These are phyloP conservation scores for Cerioporus squamosus DNA, from an alignment of 1,284 basidiomycete species.

Conservation along the genomic window DNA sequence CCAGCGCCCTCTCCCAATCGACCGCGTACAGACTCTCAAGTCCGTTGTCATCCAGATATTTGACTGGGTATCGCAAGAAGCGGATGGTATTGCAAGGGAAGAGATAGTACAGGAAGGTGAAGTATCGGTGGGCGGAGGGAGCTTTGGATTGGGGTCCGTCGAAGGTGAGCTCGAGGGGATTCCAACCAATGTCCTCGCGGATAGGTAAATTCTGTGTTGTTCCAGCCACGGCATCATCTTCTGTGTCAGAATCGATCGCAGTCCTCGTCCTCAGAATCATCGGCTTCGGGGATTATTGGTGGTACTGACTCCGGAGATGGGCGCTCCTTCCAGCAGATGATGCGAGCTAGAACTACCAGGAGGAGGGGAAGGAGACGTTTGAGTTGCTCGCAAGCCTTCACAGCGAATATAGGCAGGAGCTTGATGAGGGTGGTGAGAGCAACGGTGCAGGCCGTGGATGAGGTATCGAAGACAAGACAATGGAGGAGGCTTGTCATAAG, in stretches of 20 bases:
- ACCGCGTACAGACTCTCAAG: constrained; percentile 60
- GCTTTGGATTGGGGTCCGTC: constrained; percentile 49
- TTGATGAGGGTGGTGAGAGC: constrained; percentile 67
- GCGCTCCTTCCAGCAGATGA: constrained; percentile 72
- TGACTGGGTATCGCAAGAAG: constrained; percentile 71
- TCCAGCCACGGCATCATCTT: constrained; percentile 37
- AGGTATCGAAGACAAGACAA: constrained; percentile 73
- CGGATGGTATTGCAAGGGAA: constrained; percentile 84
- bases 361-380: constrained; percentile 63
- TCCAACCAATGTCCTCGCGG: constrained; percentile 64
- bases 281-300: constrained; percentile 27
- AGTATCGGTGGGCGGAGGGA: constrained; percentile 66
- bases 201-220: constrained; percentile 46
- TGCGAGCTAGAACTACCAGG: constrained; percentile 66
- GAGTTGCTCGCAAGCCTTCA: constrained; percentile 58
- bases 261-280: constrained; percentile 26
- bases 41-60: constrained; percentile 58
- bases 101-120: constrained; percentile 84
- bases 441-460: constrained; percentile 68
- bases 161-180: constrained; percentile 62
- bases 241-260: constrained; percentile 20
- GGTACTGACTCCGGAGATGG: constrained; percentile 33
- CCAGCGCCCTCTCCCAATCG: constrained; percentile 69
- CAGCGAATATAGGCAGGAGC: constrained; percentile 73
- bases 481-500: constrained; percentile 63